Base-by-base conservation (phyloP, 1,284 basidiomycete genomes). In the Xerocomus amazonicus region DNA sequence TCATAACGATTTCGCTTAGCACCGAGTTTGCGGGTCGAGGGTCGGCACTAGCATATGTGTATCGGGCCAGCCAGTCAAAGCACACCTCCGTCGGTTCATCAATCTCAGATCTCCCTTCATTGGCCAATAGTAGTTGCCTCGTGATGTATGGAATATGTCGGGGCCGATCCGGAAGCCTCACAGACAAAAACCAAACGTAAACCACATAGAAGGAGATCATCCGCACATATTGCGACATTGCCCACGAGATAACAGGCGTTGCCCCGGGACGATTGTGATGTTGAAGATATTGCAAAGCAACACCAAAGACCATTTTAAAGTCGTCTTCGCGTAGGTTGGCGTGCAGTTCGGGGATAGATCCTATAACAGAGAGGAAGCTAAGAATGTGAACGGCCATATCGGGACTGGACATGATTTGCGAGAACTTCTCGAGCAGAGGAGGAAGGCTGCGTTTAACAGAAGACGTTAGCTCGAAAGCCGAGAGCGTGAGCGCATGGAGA, bases 1-100 rank as follows among this genome's bases (percentile, higher is more conserved):
- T 81, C 76, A 81, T 81, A 34, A 87, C 70, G 42, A 87, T 79
- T 39, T 93, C 87, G 58, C 80, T 83, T 51, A 97, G 77, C 54
- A 89, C 79, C 2, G 92, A 94, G 36, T 78, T 79, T 1, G 90
- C 83, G 1, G 95, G 93, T 44, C 91, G 84, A 0, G 96, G 92
- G 62, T 97, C 93, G 12, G 93, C 93, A 59, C 90, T 95, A 19
- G 89, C 92, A 63, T 96, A 97, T 0, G 96, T 90, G 66, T 97
- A 97, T 14, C 97, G 80, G 16, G 93, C 90, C 7, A 99, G 78
- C 90, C 96, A 99, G 69, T 99, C 97, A 63, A 99, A 96, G 66
- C 93, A 97, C 19, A 98, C 95, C 67, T 98, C 92, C 0, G 93
- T 93, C 41, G 90, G 87, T 58, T 92, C 92, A 63, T 98, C 94